These are phyloP conservation scores for Metschnikowia sp. DNA, from an alignment of 805 yeast species.

Conservation along the genomic window DNA sequence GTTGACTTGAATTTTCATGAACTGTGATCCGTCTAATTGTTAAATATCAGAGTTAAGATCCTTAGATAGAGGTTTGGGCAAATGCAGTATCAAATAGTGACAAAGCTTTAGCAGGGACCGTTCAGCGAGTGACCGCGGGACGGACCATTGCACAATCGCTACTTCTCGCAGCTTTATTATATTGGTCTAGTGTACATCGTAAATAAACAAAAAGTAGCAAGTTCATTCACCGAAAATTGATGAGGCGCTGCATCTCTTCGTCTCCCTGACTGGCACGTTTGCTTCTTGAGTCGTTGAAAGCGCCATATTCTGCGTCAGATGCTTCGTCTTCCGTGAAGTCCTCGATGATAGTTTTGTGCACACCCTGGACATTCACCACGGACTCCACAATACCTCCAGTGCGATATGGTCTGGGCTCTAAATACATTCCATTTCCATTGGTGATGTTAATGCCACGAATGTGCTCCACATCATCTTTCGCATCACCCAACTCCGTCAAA, in stretches of 20 bases:
- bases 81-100: no score
- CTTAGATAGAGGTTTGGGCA: no score
- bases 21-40: no score
- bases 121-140: no score
- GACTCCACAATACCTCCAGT: slow-evolving; percentile 76
- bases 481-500: slow-evolving; percentile 6
- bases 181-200: neutral
- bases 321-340: slow-evolving; percentile 48
- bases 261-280: slow-evolving; percentile 11
- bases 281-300: slow-evolving; percentile 7
- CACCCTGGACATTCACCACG: slow-evolving; percentile 79
- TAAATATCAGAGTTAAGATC: no score
- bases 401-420: slow-evolving; percentile 37
- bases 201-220: neutral
- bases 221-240: slow-evolving; percentile 7
- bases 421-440: slow-evolving; percentile 15
- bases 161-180: no score
- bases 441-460: slow-evolving; percentile 3
- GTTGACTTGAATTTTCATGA: no score
- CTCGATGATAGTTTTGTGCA: slow-evolving; percentile 80
- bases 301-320: slow-evolving; percentile 20
- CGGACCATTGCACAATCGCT: no score
- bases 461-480: slow-evolving; percentile 1
- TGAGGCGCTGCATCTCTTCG: slow-evolving; percentile 19
- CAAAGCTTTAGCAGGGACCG: no score